These are phyloP conservation scores for Saccharomyces pastorianus DNA, from an alignment of 1,139 yeast species.

Conservation along the genomic window DNA sequence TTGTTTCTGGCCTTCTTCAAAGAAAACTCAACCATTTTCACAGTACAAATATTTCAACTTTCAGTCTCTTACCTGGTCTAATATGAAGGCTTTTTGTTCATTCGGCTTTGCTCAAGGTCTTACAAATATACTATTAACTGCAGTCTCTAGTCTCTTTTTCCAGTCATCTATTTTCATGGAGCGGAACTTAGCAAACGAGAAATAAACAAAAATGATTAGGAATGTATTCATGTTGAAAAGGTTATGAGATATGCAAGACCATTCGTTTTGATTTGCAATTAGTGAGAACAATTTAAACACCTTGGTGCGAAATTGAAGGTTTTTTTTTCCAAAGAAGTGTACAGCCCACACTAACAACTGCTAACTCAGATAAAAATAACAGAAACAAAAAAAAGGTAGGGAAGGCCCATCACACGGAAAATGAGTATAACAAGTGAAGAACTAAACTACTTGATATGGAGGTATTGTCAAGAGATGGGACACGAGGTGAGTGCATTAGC, in stretches of 20 bases:
- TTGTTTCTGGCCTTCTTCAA: constrained; percentile 28
- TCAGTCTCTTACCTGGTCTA: background rate
- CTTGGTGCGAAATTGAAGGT: background rate
- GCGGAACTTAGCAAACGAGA: background rate
- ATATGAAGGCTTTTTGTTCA: background rate
- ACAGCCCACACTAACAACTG: background rate
- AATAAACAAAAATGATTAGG: background rate
- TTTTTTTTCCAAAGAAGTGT: background rate
- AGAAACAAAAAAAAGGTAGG: background rate
- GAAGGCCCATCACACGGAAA: background rate
- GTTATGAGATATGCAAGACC: background rate
- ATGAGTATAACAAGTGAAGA: constrained; percentile 84
- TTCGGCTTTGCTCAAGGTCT: background rate
- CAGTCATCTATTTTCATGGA: constrained; percentile 1
- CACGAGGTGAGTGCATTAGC: constrained; percentile 73
- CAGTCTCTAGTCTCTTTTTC: background rate
- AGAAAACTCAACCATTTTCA: constrained; percentile 31
- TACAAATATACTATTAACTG: background rate
- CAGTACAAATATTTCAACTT: background rate
- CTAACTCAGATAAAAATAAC: background rate
- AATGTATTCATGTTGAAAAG: background rate
- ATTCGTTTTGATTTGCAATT: background rate
- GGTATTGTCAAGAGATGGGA: constrained; percentile 87
- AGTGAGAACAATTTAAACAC: background rate
- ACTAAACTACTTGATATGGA: constrained; percentile 85